Conservation (phyloP, 2,329 filamentous ascomycete species). For the Didymella sp. region DNA sequence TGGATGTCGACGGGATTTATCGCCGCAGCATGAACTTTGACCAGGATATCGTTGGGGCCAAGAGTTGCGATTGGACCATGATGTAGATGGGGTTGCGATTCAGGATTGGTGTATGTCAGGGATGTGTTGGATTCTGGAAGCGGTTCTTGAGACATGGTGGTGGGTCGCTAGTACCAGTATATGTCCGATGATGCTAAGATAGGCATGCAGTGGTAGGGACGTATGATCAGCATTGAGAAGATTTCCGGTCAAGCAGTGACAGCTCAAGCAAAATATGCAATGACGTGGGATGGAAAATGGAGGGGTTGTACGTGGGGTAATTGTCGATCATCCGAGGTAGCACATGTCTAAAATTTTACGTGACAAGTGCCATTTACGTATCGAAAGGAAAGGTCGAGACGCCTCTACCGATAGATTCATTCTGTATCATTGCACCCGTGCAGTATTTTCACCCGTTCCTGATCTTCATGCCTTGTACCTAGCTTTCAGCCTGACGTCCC, state of each 20-base stretch:
- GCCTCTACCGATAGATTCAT: background rate
- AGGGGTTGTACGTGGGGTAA: conserved; percentile 4
- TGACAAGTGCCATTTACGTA: background rate
- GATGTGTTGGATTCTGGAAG: conserved; percentile 32
- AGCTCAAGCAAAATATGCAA: background rate
- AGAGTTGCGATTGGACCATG: conserved; percentile 25
- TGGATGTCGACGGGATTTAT: conserved; percentile 55
- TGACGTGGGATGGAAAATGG: background rate
- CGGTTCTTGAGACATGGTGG: background rate
- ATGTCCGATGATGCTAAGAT: too few relatives aligned
- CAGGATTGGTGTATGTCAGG: conserved; percentile 38
- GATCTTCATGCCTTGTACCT: background rate
- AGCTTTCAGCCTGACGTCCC: too few relatives aligned
- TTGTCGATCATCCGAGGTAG: conserved; percentile 12
- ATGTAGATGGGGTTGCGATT: conserved; percentile 32
- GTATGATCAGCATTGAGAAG: too few relatives aligned
- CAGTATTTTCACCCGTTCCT: background rate
- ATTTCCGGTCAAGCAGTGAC: background rate
- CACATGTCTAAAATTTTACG: background rate
- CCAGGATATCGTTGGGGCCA: conserved; percentile 39
- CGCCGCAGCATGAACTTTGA: conserved; percentile 54
- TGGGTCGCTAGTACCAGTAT: too few relatives aligned
- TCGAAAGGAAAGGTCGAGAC: background rate
- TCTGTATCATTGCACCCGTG: background rate
- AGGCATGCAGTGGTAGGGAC: too few relatives aligned